phyloP scores from a whole-genome alignment of 192 early-diverging fungal species.

The Linnemannia zychae region DNA sequence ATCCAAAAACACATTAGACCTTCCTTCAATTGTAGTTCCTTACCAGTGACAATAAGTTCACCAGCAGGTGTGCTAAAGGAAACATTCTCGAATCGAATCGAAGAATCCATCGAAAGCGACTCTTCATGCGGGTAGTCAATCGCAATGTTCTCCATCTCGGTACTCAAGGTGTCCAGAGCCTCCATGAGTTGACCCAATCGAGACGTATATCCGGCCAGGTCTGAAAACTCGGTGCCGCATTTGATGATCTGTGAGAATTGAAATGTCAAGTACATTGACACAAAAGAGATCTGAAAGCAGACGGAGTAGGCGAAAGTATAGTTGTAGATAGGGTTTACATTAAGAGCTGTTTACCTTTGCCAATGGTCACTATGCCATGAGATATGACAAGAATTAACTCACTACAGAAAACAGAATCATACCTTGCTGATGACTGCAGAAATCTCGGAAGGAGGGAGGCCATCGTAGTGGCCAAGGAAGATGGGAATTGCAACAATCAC shows the following conservation, averaged over 20 bases:
- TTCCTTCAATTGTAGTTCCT: background rate
- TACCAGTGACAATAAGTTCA: slow-evolving; percentile 33
- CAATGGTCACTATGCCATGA: background rate
- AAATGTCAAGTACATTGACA: slow-evolving; percentile 88
- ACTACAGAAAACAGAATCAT: background rate
- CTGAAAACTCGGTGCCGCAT: slow-evolving; percentile 76
- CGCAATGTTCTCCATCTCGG: slow-evolving; percentile 63
- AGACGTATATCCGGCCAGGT: slow-evolving; percentile 85
- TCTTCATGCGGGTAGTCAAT: slow-evolving; percentile 61
- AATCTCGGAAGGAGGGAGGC: slow-evolving; percentile 73
- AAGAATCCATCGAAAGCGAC: slow-evolving; percentile 34
- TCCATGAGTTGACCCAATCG: slow-evolving; percentile 89
- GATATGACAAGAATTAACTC: background rate
- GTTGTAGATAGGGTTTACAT: background rate
- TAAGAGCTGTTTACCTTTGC: too few relatives aligned
- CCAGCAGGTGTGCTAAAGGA: slow-evolving; percentile 40
- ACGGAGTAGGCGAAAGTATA: slow-evolving; percentile 5
- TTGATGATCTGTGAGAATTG: slow-evolving; percentile 81
- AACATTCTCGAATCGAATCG: slow-evolving; percentile 43
- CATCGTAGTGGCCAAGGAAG: slow-evolving; percentile 84
- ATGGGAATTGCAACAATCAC: slow-evolving; percentile 86
- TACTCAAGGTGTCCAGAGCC: slow-evolving; percentile 68
- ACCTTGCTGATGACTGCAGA: slow-evolving; percentile 82
- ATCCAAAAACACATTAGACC: background rate
- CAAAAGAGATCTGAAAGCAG: slow-evolving; percentile 75